Conservation (phyloP, 2,329 filamentous ascomycete genomes). For the Mycosphaerella sp. region DNA sequence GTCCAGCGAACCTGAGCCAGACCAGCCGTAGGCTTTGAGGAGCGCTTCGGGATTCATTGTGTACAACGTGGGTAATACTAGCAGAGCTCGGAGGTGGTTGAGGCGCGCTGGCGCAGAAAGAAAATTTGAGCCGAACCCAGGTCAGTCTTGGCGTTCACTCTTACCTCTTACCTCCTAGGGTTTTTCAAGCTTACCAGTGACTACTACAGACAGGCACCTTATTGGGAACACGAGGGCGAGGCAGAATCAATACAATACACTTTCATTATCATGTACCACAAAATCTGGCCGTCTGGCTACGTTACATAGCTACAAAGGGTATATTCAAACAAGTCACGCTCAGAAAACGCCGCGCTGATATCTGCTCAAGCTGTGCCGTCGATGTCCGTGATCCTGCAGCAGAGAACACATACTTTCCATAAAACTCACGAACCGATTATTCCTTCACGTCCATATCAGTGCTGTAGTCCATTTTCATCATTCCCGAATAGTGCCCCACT, state of each 20-base stretch:
- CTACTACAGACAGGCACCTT: too few relatives aligned
- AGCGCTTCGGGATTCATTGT: slow-evolving; percentile 78
- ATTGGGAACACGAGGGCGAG: background rate
- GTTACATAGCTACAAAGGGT: slow-evolving; percentile 5
- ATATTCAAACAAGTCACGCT: background rate
- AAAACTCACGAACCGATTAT: background rate
- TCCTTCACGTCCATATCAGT: too few relatives aligned
- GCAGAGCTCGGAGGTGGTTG: background rate
- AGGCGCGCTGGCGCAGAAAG: background rate
- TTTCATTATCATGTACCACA: background rate
- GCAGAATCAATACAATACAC: background rate
- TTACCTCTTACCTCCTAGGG: too few relatives aligned
- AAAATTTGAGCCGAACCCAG: background rate
- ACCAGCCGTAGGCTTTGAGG: slow-evolving; percentile 82
- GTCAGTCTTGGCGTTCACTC: too few relatives aligned
- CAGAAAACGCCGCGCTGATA: slow-evolving; percentile 1
- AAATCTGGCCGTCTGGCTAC: background rate
- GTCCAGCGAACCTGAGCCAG: slow-evolving; percentile 78
- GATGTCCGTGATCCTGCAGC: background rate
- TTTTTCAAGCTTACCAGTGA: too few relatives aligned
- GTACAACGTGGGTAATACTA: background rate
- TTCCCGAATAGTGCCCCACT: slow-evolving; percentile 22
- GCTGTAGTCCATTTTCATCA: background rate
- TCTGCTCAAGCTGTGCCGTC: slow-evolving; percentile 2
- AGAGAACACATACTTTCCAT: background rate